Base-by-base conservation (phyloP, 768 basidiomycete genomes). In the Phylloporus sp. region DNA sequence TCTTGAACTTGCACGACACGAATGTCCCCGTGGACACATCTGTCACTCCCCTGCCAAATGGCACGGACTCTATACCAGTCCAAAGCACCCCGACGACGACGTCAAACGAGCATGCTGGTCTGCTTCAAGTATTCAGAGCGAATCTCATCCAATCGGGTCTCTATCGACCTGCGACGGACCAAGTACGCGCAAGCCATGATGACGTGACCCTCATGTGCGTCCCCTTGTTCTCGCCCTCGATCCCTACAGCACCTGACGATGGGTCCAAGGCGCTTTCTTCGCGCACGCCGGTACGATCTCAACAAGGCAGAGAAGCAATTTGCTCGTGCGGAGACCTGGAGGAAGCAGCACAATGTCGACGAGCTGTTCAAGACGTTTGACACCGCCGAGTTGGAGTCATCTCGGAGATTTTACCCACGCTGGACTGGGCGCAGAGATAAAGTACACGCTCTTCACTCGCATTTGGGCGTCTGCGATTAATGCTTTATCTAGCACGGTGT, bases 351-450 rank as follows among this genome's bases (percentile, higher is more conserved):
- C 59, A 66, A 80, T 28, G 81, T 92, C 3, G 76, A 80, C 27
- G 72, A 74, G n/a, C 71, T 91, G 12, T 91, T 81, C 65, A 72
- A 75, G 6, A 73, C 74, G 2, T 85, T 89, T 56, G 76, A 77
- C 20, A 47, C 70, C 0, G 75, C 75, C 8, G 90, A 91, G 56
- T 75, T 90, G 48, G 80, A 85, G 63, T 60, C 63, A 10, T 65
- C 83, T 0, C 78, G 79, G 59, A 71, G 76, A 45, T 86, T 84
- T 54, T 93, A 91, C 69, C 88, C 89, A 1, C 77, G 85, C 28
- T 91, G 87, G 87, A 91, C 87, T 0, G 90, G 89, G 0, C 74
- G 85, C 40, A 72, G 88, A 56, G 85, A 90, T 64, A 88, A 86
- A 73, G 88, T 84, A 57, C 3, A 72, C 18, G 1, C n/a, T 18